Conservation (phyloP, 2,329 filamentous ascomycete species). For the Seiridium cupressi region DNA sequence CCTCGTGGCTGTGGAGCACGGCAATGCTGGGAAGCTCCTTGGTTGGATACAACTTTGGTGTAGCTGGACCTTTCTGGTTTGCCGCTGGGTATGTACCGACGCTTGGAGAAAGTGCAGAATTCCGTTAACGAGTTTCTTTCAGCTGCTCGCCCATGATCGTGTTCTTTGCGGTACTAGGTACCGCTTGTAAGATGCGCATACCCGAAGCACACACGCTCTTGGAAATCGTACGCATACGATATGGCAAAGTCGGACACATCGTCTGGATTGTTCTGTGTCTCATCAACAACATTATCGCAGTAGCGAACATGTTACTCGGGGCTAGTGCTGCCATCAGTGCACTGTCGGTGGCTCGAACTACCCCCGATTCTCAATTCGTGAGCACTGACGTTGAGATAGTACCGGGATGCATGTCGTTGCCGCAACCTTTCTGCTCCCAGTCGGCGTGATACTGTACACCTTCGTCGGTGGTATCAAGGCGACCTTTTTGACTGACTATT, state of each 20-base stretch:
- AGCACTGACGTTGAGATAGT: slow-evolving; percentile 20
- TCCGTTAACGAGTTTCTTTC: background rate
- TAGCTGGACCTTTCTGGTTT: slow-evolving; percentile 57
- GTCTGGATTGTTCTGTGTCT: slow-evolving; percentile 51
- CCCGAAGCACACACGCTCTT: slow-evolving; percentile 53
- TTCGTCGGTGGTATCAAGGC: slow-evolving; percentile 61
- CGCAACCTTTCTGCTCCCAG: slow-evolving; percentile 41
- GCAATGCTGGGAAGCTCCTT: slow-evolving; percentile 48
- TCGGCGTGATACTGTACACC: slow-evolving; percentile 20
- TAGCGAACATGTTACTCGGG: slow-evolving; percentile 51
- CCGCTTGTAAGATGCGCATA: slow-evolving; percentile 49
- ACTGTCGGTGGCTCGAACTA: background rate
- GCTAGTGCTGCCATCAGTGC: slow-evolving; percentile 39
- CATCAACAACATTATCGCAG: slow-evolving; percentile 52
- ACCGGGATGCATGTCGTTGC: slow-evolving; percentile 50
- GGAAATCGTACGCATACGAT: slow-evolving; percentile 51
- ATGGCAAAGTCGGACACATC: slow-evolving; percentile 44
- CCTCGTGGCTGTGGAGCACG: slow-evolving; percentile 54
- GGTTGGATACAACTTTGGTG: slow-evolving; percentile 52
- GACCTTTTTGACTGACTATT: slow-evolving; percentile 78
- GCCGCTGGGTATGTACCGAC: slow-evolving; percentile 39
- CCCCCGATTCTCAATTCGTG: too few species aligned
- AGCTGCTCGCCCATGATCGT: slow-evolving; percentile 53
- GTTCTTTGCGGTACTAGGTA: slow-evolving; percentile 50
- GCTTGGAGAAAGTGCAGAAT: background rate